These are phyloP conservation scores for Phytophthora sp. DNA, from an alignment of 352 stramenopile species.

Conservation along the genomic window DNA sequence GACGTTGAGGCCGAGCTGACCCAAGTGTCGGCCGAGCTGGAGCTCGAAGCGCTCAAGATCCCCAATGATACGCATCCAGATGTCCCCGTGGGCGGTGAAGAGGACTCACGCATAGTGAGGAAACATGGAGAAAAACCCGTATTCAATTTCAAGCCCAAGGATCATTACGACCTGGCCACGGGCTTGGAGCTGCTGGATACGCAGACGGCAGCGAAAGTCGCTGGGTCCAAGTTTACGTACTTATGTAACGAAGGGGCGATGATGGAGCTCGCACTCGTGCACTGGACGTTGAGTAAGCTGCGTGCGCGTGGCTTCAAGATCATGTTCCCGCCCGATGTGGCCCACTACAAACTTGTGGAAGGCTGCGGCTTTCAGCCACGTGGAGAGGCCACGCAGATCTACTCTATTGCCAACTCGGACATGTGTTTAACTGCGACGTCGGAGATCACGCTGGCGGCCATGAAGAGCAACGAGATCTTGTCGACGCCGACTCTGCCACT, in stretches of 20 bases:
- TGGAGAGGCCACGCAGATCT: conserved; percentile 88
- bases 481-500: conserved; percentile 61
- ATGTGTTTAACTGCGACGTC: conserved; percentile 85
- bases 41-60: conserved; percentile 76
- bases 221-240: conserved; percentile 86
- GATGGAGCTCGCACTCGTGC: conserved; percentile 86
- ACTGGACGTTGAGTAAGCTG: conserved; percentile 81
- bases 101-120: conserved; percentile 56
- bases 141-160: conserved; percentile 69
- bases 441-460: conserved; percentile 85
- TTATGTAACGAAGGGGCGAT: conserved; percentile 89
- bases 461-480: conserved; percentile 81
- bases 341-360: conserved; percentile 83
- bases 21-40: conserved; percentile 52
- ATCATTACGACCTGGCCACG: conserved; percentile 76
- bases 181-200: conserved; percentile 81
- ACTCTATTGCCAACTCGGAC: conserved; percentile 85
- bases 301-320: conserved; percentile 74
- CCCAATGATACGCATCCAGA: conserved; percentile 82
- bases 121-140: conserved; percentile 59
- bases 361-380: conserved; percentile 87
- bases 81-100: conserved; percentile 64
- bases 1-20: conserved; percentile 49
- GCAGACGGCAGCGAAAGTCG: conserved; percentile 64
- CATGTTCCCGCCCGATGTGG: conserved; percentile 83